Evolutionary conservation across 1,284 basidiomycete genomes (phyloP), one percentile per base, ranked within the genome.

Genomic region (Leccinum ambiguum): DNA sequence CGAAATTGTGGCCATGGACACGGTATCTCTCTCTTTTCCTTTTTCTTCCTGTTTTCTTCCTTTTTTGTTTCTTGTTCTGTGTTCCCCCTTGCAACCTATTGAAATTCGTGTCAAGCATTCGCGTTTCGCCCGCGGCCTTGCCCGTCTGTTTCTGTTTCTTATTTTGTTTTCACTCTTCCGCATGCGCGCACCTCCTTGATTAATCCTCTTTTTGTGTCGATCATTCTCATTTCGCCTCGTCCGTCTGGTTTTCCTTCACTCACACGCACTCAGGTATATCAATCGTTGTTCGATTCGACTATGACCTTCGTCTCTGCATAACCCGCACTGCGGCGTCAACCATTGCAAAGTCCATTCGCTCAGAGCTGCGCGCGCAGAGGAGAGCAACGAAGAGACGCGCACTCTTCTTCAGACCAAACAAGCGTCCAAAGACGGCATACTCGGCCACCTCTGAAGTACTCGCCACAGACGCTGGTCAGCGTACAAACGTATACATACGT

Each of bases 311-410:
- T 43, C 82, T 97, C 63, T 86, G 93, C 63, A 96, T 94, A 0
- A 92, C 94, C 21, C 88, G 90, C 69, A 97, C 95, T 1, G 94
- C 95, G 2, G 89, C 92, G 13, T 93, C 91, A 18, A 93, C 92
- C 36, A 88, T 96, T 68, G 91, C 92, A 69, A 92, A 96, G 78
- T 92, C 90, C 8, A 88, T 92, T 62, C 85, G 86, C 36, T 39
- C 36, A 39, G 36, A 39, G 36, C 36, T 13, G 36, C 11, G 36
- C 36, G 33, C 33, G 10, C 36, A 39, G 36, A 39, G 36, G 89
- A 39, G 2, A 39, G 36, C 36, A 39, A 39, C 36, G 11, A 39
- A 13, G 36, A 39, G 36, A 39, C 6, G 11, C 0, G 36, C 36
- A 6, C 36, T 13, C 36, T 39, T 39, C 36, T 39, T 39, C 36